Evolutionary conservation across 345 rosid genomes (phyloP), one percentile per base, ranked within the genome.

Genomic region (Punica granatum): DNA sequence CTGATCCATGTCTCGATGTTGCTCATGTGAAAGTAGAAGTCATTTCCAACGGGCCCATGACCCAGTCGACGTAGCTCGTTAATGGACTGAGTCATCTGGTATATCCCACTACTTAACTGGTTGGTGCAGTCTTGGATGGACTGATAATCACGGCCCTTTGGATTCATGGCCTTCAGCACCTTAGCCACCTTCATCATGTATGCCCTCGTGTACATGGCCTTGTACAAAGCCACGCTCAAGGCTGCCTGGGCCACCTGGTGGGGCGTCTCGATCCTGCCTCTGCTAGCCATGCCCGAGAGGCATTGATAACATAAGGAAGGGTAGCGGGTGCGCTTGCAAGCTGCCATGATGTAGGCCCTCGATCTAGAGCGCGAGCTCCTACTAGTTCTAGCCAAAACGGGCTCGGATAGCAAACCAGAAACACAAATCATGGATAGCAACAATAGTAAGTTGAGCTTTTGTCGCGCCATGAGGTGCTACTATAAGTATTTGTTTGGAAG

Each of bases 1-100:
- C 92, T 81, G 7, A 87, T 77, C 97, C 97, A 93, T 15, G 90
- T 74, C 69, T 90, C 82, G 8, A 90, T 77, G 68, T 86, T 90
- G 64, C 80, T 81, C 12, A 81, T 66, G 76, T 79, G 97, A 85
- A 82, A 86, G 60, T 76, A 61, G 0, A 77, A 69, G 58, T 80
- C 79, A 9, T 67, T 77, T 0, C 44, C 76, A 26, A 71, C 51
- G 7, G 67, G 61, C 44, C 62, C 65, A 62, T 11, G 42, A 32
- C 68, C 74, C 31, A 88, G 63, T 19, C 84, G 73, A 26, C 75
- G 82, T 2, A 90, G 79, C 77, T 93, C 96, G 48, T 53, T 36
- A 53, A 90, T 81, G 4, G 98, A 87, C 54, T 73, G 79, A 30
- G 75, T 73, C 31, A 93, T 84, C 73, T 86, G 96, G 63, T 66